Base-by-base conservation (phyloP, 139 green algal genomes). In the Desmodesmus armatus region DNA sequence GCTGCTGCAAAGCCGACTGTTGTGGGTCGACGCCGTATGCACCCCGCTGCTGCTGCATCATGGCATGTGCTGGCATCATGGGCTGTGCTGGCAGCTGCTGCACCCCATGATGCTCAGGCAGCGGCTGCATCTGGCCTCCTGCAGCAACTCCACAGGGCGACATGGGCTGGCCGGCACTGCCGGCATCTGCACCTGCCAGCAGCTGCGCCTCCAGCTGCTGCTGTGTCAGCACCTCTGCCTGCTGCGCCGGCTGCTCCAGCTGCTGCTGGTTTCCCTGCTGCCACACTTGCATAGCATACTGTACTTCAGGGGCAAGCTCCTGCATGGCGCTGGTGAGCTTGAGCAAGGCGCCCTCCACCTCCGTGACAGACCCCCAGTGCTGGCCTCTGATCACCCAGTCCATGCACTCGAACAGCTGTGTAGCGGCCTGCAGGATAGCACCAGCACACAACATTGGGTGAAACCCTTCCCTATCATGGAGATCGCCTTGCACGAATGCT, bases 181-280 rank as follows among this genome's bases (percentile, higher is more conserved):
- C 13, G 15, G 51, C 51, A 62, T 17, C 51, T 62, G 15, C 51
- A 27, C 15, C 51, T 13, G 15, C 51, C 67, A 37, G 69, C 69
- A 37, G 69, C 37, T 55, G 37, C 35, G 13, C 31, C 29, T 80
- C 41, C 44, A 67, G 37, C 69, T 35, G 33, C 71, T 62, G 41
- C 25, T 63, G 75, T 65, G 33, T 43, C 5, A 51, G 49, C 31
- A 25, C 27, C 31, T 25, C 17, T 31, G 35, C 21, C 49, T 82
- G 75, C 75, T 82, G 75, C 75, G 41, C 29, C 43, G 49, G 75
- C 51, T 71, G 51, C 49, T 82, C 29, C 75, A 51, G 49, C 49
- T 71, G 49, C 23, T 41, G 33, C 3, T 17, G 29, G 33, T 82
- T 35, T 27, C 17, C 11, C 29, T 53, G n/a, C 35, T 71, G 75